phyloP scores from a whole-genome alignment of 2,329 filamentous ascomycete species.

The Colletotrichum sp. region DNA sequence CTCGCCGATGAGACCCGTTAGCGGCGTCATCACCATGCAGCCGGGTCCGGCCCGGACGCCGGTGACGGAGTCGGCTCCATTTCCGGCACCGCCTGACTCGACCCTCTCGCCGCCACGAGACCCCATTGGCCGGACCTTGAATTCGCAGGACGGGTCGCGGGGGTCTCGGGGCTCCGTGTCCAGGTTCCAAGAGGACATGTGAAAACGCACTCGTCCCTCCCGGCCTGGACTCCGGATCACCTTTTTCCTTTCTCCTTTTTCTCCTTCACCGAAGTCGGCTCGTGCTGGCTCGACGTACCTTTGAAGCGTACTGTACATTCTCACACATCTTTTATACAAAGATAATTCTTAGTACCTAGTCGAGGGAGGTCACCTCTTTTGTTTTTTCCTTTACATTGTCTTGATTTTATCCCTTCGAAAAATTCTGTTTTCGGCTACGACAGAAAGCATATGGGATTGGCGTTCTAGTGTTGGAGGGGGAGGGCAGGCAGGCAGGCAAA shows the following conservation, averaged over 20 bases:
- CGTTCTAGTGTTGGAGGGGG: neutral
- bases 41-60: slow-evolving; percentile 71
- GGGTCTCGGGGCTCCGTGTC: slow-evolving; percentile 39
- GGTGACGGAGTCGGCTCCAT: slow-evolving; percentile 59
- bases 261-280: neutral
- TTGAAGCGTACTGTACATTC: slow-evolving; percentile 19
- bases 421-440: neutral
- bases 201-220: neutral
- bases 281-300: neutral
- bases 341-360: slow-evolving; percentile 19
- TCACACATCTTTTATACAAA: neutral
- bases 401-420: neutral
- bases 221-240: no score
- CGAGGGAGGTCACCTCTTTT: neutral
- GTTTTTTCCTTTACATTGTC: neutral
- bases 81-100: slow-evolving; percentile 36
- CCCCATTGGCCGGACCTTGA: slow-evolving; percentile 41
- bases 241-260: neutral
- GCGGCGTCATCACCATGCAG: slow-evolving; percentile 64
- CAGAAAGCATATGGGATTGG: slow-evolving; percentile 16
- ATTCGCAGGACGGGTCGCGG: slow-evolving; percentile 34
- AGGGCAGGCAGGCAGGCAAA: neutral
- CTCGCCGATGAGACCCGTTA: slow-evolving; percentile 63
- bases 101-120: slow-evolving; percentile 30
- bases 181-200: slow-evolving; percentile 45